phyloP scores from a whole-genome alignment of 257 asterid genomes.

The Solanum tacnaense region DNA sequence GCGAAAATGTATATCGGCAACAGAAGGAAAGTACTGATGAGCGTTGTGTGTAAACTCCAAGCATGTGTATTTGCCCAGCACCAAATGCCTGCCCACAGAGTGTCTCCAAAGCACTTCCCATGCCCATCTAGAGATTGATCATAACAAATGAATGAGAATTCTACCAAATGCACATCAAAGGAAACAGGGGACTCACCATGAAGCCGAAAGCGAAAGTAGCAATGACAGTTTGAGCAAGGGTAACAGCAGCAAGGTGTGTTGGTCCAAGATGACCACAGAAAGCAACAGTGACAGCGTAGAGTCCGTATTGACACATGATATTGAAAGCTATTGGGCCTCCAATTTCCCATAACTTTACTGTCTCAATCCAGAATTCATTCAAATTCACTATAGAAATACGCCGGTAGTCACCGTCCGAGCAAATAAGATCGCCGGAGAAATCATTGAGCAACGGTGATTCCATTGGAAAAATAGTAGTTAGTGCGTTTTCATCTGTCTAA shows the following conservation, averaged over 20 bases:
- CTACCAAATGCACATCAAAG: no score
- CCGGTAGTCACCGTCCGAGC: conserved; percentile 47
- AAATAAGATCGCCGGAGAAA: conserved; percentile 13
- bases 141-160: no score
- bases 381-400: conserved; percentile 16
- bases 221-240: conserved; percentile 55
- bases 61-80: conserved; percentile 71
- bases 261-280: conserved; percentile 76
- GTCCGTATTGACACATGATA: conserved; percentile 48
- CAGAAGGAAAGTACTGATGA: conserved; percentile 44
- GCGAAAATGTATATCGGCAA: conserved; percentile 57
- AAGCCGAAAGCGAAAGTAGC: conserved; percentile 45
- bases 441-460: conserved; percentile 42
- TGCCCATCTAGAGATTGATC: conserved; percentile 48
- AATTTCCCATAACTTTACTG: conserved; percentile 47
- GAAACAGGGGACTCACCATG: neutral
- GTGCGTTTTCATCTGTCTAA: neutral
- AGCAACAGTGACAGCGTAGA: conserved; percentile 25
- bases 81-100: conserved; percentile 86
- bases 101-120: conserved; percentile 94
- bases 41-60: conserved; percentile 73
- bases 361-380: conserved; percentile 38
- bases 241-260: conserved; percentile 52
- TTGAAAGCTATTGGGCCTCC: conserved; percentile 67
- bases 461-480: conserved; percentile 5